These are phyloP conservation scores for Grammothele lineata DNA, from an alignment of 768 basidiomycete genomes.

Conservation along the genomic window DNA sequence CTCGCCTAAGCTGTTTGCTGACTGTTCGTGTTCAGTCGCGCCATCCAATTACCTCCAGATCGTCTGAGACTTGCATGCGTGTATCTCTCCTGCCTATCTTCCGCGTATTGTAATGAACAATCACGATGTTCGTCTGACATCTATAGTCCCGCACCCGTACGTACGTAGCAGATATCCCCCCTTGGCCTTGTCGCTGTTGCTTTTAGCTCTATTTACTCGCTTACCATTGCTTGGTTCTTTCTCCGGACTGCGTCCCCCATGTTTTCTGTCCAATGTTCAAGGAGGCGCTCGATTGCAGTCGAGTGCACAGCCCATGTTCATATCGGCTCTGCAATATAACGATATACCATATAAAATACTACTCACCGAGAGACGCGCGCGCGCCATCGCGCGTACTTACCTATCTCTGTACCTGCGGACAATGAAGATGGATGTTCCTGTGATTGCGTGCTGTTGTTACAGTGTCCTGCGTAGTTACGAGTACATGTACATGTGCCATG, in stretches of 20 bases:
- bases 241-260: slow-evolving; percentile 9
- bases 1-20: not conserved
- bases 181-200: slow-evolving; percentile 7
- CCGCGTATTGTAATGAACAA: slow-evolving; percentile 22
- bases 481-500: too few relatives aligned
- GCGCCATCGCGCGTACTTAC: too few relatives aligned
- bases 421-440: too few relatives aligned
- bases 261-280: slow-evolving; percentile 9
- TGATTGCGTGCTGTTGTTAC: too few relatives aligned
- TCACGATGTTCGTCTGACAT: slow-evolving; percentile 9
- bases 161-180: slow-evolving; percentile 7
- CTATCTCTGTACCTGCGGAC: too few relatives aligned
- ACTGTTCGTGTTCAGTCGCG: slow-evolving; percentile 49
- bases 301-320: too few relatives aligned
- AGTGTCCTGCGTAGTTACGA: too few relatives aligned
- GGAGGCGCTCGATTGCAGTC: not conserved
- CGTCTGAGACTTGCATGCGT: slow-evolving; percentile 31
- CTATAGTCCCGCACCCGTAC: slow-evolving; percentile 1
- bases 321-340: slow-evolving; percentile 4
- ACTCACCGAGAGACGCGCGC: too few relatives aligned
- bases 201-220: slow-evolving; percentile 13
- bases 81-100: slow-evolving; percentile 4
- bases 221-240: slow-evolving; percentile 1
- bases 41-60: slow-evolving; percentile 85
- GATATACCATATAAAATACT: too few relatives aligned